Evolutionary conservation across 768 basidiomycete species (phyloP).

Genomic region (Chalciporus sphaerocephalus): DNA sequence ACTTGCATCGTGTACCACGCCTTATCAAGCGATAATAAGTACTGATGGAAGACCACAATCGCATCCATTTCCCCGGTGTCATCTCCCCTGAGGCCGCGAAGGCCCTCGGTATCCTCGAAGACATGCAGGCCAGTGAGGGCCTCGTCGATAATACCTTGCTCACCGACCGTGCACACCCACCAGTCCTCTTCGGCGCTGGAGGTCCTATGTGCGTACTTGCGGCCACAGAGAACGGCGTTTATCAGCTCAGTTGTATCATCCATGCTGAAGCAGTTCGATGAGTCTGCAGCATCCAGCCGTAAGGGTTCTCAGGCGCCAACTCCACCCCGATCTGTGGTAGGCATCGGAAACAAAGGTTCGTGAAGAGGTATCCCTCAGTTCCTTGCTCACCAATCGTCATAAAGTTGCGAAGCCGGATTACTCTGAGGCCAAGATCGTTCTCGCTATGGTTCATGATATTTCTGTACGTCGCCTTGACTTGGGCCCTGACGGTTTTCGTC

Average conservation of each 20-base stretch:
- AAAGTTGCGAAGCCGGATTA: constrained; percentile 95
- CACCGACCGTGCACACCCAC: constrained; percentile 34
- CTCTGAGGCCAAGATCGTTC: constrained; percentile 96
- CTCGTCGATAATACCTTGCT: constrained; percentile 11
- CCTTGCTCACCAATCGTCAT: background rate
- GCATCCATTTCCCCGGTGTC: constrained; percentile 9
- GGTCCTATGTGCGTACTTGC: constrained; percentile 58
- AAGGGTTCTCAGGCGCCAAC: constrained; percentile 71
- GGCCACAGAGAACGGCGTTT: background rate
- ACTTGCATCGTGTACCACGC: background rate
- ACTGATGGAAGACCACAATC: constrained; percentile 16
- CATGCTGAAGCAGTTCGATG: constrained; percentile 78
- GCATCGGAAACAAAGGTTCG: constrained; percentile 83
- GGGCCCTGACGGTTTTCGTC: background rate
- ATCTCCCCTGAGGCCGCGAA: constrained; percentile 7
- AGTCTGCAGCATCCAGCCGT: constrained; percentile 66
- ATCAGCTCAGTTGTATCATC: background rate
- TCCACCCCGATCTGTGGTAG: constrained; percentile 78
- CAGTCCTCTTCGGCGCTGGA: constrained; percentile 65
- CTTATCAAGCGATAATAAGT: background rate
- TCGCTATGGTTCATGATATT: constrained; percentile 74
- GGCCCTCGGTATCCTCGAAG: constrained; percentile 21
- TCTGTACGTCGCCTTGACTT: background rate
- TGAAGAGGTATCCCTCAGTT: constrained; percentile 1
- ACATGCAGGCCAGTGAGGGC: constrained; percentile 21